Evolutionary conservation across 2,329 filamentous ascomycete genomes (phyloP), one percentile per base, ranked within the genome.

Genomic region (Penicillium expansum): DNA sequence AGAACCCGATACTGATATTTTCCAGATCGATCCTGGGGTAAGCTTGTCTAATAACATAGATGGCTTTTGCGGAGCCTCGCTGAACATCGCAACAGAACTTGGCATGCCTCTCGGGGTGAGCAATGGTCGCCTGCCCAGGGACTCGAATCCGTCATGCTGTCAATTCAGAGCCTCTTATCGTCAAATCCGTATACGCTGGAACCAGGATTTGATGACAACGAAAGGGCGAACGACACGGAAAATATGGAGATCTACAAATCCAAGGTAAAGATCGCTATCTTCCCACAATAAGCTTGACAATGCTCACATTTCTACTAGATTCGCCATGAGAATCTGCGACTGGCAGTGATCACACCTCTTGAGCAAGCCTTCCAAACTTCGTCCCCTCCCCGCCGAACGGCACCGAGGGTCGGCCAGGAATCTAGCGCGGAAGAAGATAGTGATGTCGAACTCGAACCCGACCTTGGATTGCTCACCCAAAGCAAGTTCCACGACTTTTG

Each of bases 111-210:
- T 69, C 83, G 86, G 16, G 91, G 92, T 54, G 94, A 97, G 74
- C 87, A 97, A 72, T 99, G 94, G 94, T 97, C 92, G 16, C 92
- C 92, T 16, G 94, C 93, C 0, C 94, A 97, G 73, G 93, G 94
- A 7, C 80, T 99, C 1, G 94, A 97, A 73, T 97, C 93, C 0
- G 91, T 97, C 48, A 76, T 99, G 47, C 85, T 97, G 52, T 97
- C 93, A 5, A 97, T 99, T 56, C 94, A 99, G 75, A 97, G 92
- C 72, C 80, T 99, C 43, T 92, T 99, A 88, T 96, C 92, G 1
- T 78, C 85, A 29, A 96, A 97, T 66, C 94, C 93, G 0, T 97
- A 96, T 74, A 91, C 94, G 71, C 97, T 97, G 67, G 94, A 99
- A 72, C 94, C 94, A 1, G 94, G 94, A 6, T 97, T 91, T 66